A percentile compares a stretch with the other conserved stretches of the same genome.
Evolutionary conservation across 2,329 filamentous ascomycete species (phyloP).

Genomic region (Microcera coccophila): DNA sequence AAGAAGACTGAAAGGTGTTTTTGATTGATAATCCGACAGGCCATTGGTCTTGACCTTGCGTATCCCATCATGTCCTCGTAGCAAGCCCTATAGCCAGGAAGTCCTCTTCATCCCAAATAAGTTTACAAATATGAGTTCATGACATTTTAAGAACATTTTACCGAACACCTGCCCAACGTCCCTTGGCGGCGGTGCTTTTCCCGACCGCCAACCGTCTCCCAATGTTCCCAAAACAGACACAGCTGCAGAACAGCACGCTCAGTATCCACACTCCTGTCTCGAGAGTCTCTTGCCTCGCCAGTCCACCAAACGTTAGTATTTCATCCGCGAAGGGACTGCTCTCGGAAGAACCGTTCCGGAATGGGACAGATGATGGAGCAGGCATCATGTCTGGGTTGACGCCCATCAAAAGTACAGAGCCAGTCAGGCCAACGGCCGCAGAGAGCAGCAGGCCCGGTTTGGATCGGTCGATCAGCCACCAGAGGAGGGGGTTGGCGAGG

Average conservation of each 20-base stretch:
- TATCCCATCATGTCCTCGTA: no score
- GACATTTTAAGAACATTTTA: no score
- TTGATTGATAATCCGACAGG: no score
- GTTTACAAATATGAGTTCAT: no score
- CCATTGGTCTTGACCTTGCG: no score
- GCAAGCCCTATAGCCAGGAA: no score
- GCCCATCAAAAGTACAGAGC: conserved; percentile 69
- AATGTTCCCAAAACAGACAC: conserved; percentile 94
- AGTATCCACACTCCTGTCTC: conserved; percentile 83
- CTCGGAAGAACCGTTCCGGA: conserved; percentile 19
- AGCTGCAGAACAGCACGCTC: conserved; percentile 91
- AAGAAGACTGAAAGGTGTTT: no score
- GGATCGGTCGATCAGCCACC: conserved; percentile 94
- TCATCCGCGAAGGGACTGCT: conserved; percentile 10
- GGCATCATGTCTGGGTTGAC: conserved; percentile 77
- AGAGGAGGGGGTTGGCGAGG: conserved; percentile 86
- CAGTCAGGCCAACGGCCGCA: conserved; percentile 65
- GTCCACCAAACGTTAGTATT: conserved; percentile 41
- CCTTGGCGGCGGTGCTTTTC: conserved; percentile 37
- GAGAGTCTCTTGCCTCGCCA: conserved; percentile 59
- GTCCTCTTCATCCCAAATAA: no score
- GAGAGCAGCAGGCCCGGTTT: conserved; percentile 79
- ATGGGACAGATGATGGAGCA: conserved; percentile 47
- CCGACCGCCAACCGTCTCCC: conserved; percentile 70
- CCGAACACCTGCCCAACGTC: conserved; percentile 45